Conservation (phyloP, 192 early-diverging fungal species). For the Coemansia interrupta region DNA sequence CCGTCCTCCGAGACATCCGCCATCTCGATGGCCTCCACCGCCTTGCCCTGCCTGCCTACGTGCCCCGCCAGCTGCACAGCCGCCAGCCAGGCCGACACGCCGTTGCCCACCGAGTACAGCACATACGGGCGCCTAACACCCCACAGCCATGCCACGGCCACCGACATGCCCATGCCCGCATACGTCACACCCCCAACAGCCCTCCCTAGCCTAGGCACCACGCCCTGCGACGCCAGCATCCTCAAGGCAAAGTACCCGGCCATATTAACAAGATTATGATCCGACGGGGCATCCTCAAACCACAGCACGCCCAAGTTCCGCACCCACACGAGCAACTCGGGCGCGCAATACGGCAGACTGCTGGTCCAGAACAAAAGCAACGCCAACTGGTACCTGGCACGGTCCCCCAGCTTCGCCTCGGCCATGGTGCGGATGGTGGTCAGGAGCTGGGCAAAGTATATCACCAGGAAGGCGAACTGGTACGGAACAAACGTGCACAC, state of each 20-base stretch:
- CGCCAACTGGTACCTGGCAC: conserved; percentile 65
- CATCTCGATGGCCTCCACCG: conserved; percentile 3
- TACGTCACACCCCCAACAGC: conserved; percentile 17
- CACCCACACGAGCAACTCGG: conserved; percentile 76
- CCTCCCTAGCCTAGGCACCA: conserved; percentile 17
- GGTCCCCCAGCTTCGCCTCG: conserved; percentile 17
- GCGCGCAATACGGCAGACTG: conserved; percentile 69
- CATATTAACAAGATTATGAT: conserved; percentile 55
- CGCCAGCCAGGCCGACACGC: conserved; percentile 41
- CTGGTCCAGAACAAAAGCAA: conserved; percentile 67
- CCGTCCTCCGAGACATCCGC: neutral
- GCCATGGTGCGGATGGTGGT: conserved; percentile 45
- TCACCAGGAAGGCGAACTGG: conserved; percentile 71
- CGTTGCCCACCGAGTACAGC: conserved; percentile 56
- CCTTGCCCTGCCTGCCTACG: neutral
- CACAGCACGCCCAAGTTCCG: conserved; percentile 74
- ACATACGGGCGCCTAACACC: conserved; percentile 61
- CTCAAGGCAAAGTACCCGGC: conserved; percentile 42
- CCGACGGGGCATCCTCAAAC: conserved; percentile 77
- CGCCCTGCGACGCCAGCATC: conserved; percentile 28
- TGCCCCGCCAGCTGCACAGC: conserved; percentile 33
- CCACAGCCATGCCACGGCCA: conserved; percentile 54
- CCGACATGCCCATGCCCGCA: conserved; percentile 37
- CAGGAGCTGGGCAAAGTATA: conserved; percentile 59
- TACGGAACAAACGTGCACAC: conserved; percentile 67